Evolutionary conservation across 2,329 filamentous ascomycete genomes (phyloP).

Genomic region (Clonostachys chloroleuca): DNA sequence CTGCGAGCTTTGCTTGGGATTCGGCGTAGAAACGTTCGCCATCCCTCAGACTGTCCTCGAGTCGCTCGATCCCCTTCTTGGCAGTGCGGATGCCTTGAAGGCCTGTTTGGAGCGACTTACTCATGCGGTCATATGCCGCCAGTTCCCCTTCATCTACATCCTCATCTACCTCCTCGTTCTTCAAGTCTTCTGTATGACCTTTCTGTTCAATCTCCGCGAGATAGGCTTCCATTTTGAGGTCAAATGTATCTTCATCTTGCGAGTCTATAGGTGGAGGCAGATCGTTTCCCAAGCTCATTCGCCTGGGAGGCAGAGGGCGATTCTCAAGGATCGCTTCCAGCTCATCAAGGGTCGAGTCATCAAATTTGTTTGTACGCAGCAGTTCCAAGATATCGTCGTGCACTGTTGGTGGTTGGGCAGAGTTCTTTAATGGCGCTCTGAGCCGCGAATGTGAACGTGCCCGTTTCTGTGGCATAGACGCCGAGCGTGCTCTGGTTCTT

Average conservation of each 20-base stretch:
- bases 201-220: not conserved
- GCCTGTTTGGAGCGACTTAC: slow-evolving; percentile 44
- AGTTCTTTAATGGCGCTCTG: slow-evolving; percentile 44
- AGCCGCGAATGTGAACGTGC: slow-evolving; percentile 34
- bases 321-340: slow-evolving; percentile 40
- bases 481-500: too few relatives aligned
- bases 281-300: not conserved
- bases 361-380: slow-evolving; percentile 46
- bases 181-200: too few relatives aligned
- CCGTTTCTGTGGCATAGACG: too few relatives aligned
- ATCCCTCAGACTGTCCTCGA: slow-evolving; percentile 42
- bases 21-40: not conserved
- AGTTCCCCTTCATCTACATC: slow-evolving; percentile 27
- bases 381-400: slow-evolving; percentile 52
- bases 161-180: not conserved
- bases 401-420: slow-evolving; percentile 47
- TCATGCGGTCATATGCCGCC: slow-evolving; percentile 43
- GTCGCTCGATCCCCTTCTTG: slow-evolving; percentile 52
- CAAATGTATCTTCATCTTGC: slow-evolving; percentile 13
- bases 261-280: not conserved
- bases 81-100: slow-evolving; percentile 48
- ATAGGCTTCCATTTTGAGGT: slow-evolving; percentile 7
- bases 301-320: not conserved
- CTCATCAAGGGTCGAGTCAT: slow-evolving; percentile 57
- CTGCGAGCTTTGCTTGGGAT: slow-evolving; percentile 3